Evolutionary conservation across 371 early-diverging fungal species (phyloP).

Genomic region (Mortierella sp.): DNA sequence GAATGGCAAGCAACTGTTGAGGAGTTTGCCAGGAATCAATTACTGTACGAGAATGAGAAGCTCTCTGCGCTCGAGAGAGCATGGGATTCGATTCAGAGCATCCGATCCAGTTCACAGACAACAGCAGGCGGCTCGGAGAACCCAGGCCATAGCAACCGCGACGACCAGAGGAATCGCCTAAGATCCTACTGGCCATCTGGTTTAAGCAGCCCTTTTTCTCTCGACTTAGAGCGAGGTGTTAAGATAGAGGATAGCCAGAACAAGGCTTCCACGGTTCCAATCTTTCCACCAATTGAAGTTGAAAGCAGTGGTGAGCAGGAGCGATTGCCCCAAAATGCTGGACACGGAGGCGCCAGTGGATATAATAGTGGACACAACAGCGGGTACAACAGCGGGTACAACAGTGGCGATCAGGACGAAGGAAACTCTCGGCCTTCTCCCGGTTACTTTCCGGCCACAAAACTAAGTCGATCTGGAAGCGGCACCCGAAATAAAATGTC

Average conservation of each 20-base stretch:
- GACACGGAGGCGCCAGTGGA: slow-evolving; percentile 22
- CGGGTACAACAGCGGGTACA: slow-evolving; percentile 41
- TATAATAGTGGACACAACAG: slow-evolving; percentile 38
- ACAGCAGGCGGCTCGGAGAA: slow-evolving; percentile 6
- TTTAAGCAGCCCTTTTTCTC: slow-evolving; percentile 31
- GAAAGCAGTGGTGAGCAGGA: slow-evolving; percentile 7
- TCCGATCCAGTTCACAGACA: slow-evolving; percentile 29
- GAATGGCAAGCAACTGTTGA: slow-evolving; percentile 59
- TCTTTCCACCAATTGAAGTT: not conserved
- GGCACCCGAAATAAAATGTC: slow-evolving; percentile 18
- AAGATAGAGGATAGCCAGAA: slow-evolving; percentile 7
- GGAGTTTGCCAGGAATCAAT: slow-evolving; percentile 58
- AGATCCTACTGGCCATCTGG: slow-evolving; percentile 52
- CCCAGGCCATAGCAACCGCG: not conserved
- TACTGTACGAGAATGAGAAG: slow-evolving; percentile 62
- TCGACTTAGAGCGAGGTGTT: slow-evolving; percentile 19
- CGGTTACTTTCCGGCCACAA: slow-evolving; percentile 45
- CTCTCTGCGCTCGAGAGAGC: slow-evolving; percentile 61
- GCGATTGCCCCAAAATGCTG: slow-evolving; percentile 45
- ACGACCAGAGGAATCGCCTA: slow-evolving; percentile 11
- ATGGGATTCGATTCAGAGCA: slow-evolving; percentile 51
- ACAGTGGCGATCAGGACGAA: slow-evolving; percentile 51
- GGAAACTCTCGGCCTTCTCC: slow-evolving; percentile 16
- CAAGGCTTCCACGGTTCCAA: not conserved
- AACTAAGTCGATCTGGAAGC: slow-evolving; percentile 49